Percentiles rank a stretch among this genome's conserved stretches.
Conservation (phyloP, 352 stramenopile genomes). For the Globisporangium paddicum region DNA sequence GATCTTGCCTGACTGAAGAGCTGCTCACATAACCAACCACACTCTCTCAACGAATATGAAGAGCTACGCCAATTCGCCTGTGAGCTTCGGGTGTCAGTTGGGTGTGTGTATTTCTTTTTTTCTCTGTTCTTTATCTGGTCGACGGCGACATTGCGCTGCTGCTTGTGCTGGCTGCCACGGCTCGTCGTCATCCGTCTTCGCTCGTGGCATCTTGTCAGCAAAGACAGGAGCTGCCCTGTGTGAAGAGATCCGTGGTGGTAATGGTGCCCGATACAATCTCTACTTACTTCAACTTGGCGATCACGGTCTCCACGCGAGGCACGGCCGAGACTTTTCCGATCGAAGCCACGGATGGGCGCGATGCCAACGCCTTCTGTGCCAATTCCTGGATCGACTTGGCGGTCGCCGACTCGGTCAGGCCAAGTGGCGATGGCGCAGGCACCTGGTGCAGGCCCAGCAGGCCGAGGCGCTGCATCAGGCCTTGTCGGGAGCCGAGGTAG, state of each 20-base stretch:
- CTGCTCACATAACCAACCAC: not conserved
- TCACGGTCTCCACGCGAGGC: constrained; percentile 64
- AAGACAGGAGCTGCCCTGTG: not conserved
- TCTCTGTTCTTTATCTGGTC: constrained; percentile 7
- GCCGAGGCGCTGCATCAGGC: constrained; percentile 36
- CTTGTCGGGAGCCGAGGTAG: constrained; percentile 36
- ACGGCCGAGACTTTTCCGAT: constrained; percentile 70
- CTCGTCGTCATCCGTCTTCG: not conserved
- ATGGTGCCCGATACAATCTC: not conserved
- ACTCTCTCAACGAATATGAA: not conserved
- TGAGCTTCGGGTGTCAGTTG: not conserved
- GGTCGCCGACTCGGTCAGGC: constrained; percentile 34
- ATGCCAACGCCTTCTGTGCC: constrained; percentile 69
- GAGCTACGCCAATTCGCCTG: not conserved
- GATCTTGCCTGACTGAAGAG: constrained; percentile 7
- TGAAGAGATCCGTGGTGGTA: not conserved
- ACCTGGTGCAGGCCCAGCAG: constrained; percentile 37
- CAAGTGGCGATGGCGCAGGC: constrained; percentile 29
- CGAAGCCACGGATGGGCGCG: constrained; percentile 67
- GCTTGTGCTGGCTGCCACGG: not conserved
- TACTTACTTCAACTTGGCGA: constrained; percentile 78
- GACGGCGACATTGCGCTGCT: not conserved
- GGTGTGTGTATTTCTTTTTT: constrained; percentile 8
- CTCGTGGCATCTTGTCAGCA: not conserved
- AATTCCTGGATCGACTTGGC: constrained; percentile 70